Conservation (phyloP, 2,329 filamentous ascomycete species). For the Whalleya microplaca region DNA sequence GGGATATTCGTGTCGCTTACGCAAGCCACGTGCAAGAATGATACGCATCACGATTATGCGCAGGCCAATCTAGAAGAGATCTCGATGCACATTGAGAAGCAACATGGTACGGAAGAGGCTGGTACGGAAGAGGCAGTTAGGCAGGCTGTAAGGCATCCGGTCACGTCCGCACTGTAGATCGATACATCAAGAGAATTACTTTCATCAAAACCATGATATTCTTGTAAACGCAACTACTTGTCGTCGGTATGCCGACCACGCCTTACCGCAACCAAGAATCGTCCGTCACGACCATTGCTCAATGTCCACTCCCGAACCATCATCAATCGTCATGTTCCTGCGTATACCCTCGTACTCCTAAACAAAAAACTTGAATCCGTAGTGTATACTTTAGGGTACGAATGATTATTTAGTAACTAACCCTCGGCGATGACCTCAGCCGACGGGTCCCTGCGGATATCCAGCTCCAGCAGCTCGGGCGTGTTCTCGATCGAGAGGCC, state of each 20-base stretch:
- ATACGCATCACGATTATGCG: no score
- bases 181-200: no score
- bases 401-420: not conserved
- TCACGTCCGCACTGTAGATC: no score
- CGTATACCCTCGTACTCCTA: not conserved
- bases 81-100: not conserved
- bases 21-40: no score
- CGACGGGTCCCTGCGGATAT: slow-evolving; percentile 65
- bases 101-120: not conserved
- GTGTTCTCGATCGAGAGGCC: slow-evolving; percentile 76
- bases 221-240: no score
- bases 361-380: not conserved
- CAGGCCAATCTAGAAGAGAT: not conserved
- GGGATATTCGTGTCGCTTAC: no score
- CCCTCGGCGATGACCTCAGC: slow-evolving; percentile 54
- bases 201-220: no score
- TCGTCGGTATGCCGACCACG: no score
- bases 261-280: no score
- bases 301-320: not conserved
- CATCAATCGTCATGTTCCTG: not conserved
- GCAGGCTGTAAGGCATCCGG: no score
- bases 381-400: no score
- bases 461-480: slow-evolving; percentile 60
- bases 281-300: no score
- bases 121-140: not conserved